Conservation (phyloP, 192 early-diverging fungal genomes). For the Mortierella hygrophila region DNA sequence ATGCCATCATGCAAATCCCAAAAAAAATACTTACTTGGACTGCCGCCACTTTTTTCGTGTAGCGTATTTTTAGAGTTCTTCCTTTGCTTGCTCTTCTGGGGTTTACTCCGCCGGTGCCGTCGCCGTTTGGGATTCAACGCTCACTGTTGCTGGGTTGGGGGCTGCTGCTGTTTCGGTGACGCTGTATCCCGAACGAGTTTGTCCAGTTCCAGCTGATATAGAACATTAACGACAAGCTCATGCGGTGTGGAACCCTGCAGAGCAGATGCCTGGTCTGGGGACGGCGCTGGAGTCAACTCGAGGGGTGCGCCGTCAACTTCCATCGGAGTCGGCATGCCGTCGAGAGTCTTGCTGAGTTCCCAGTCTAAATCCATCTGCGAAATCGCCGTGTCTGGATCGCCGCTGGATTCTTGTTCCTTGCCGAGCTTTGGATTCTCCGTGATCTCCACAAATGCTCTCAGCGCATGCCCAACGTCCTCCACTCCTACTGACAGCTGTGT, state of each 20-base stretch:
- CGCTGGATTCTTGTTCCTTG: not conserved
- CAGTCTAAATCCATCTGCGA: not conserved
- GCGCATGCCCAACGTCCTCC: not conserved
- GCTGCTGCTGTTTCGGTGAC: not conserved
- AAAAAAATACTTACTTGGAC: not conserved
- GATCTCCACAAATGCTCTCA: not conserved
- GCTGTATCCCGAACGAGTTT: not conserved
- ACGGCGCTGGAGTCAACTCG: not conserved
- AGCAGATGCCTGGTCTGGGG: not conserved
- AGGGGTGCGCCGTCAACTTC: not conserved
- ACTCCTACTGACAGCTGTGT: not conserved
- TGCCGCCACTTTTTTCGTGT: not conserved
- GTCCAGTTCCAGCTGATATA: not conserved
- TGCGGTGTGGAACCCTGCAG: not conserved
- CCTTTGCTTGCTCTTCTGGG: not conserved
- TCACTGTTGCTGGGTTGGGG: not conserved
- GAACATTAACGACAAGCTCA: not conserved
- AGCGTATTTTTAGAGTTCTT: not conserved
- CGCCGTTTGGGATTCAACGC: not conserved
- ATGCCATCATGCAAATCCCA: not conserved
- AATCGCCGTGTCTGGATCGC: not conserved
- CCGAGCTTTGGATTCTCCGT: not conserved
- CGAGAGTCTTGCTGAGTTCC: not conserved
- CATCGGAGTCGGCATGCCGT: not conserved
- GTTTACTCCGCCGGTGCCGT: not conserved